A percentile compares a stretch with the other conserved stretches of the same genome.
Evolutionary conservation across 176 grass and related monocot genomes (phyloP).

Genomic region (Zea mays): DNA sequence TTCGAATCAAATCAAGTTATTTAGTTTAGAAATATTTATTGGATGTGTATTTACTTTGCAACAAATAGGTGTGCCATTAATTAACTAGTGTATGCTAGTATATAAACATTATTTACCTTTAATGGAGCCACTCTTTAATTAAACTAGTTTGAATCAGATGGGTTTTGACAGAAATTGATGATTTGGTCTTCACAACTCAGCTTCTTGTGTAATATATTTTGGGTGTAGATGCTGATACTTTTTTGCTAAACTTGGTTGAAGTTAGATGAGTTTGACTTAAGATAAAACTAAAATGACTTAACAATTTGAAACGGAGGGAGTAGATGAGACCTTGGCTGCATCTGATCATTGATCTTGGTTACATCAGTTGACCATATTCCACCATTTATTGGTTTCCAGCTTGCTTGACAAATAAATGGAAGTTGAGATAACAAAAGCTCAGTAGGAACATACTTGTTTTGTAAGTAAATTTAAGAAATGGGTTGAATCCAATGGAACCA

Average conservation of each 20-base stretch:
- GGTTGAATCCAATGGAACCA: background rate
- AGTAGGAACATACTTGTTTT: background rate
- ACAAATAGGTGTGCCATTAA: conserved; percentile 3
- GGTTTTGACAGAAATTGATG: background rate
- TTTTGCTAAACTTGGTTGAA: background rate
- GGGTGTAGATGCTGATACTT: background rate
- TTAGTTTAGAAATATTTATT: conserved; percentile 11
- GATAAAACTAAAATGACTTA: background rate
- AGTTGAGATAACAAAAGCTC: background rate
- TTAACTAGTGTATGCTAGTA: conserved; percentile 19
- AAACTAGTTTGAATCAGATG: background rate
- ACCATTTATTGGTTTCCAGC: background rate
- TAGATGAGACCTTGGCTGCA: background rate
- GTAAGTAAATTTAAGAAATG: background rate
- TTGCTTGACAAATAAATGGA: conserved; percentile 11
- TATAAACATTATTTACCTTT: background rate
- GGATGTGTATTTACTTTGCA: background rate
- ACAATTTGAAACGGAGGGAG: background rate
- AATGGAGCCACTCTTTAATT: background rate
- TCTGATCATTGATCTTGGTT: background rate
- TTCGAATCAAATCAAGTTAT: conserved; percentile 7
- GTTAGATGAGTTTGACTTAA: background rate
- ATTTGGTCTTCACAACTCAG: background rate
- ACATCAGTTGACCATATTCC: background rate
- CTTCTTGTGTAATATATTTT: background rate